Base-by-base conservation (phyloP, 2,329 filamentous ascomycete species). In the Talaromyces sp. region DNA sequence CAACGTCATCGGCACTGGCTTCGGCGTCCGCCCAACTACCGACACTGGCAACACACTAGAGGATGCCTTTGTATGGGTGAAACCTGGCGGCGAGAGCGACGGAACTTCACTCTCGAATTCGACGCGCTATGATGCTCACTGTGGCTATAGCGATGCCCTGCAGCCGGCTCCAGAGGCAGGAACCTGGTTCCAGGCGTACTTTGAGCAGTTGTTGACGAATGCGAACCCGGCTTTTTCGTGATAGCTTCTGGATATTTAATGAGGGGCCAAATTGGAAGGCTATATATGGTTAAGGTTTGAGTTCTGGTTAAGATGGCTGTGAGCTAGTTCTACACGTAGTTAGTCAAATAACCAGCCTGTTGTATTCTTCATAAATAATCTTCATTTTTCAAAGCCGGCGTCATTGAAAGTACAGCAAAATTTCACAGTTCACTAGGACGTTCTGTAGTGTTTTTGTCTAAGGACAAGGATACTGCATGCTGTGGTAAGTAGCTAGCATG, bases 41-140 rank as follows among this genome's bases (percentile, higher is more conserved):
- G 77, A 84, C 69, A 89, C 86, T 9, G 84, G 83, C 14, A 80
- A 85, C 64, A 69, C 74, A 1, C 76, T 86, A 19, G 78, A 82
- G 35, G 87, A 89, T 70, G 85, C 86, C 46, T 86, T 89, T 65
- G 86, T 89, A 60, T 89, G 87, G 87, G 77, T 89, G 66, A 89
- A 89, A 81, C 87, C 87, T 4, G 87, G 87, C 64, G 81, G 80
- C 58, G 81, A 83, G 70, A 77, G 75, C 59, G 81, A 83, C 61
- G 80, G 80, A 59, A 82, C 80, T 41, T 81, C 78, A 38, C 73
- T 84, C 67, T 77, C 74, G 43, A 73, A 67, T 35, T 78, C 84
- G 10, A 64, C 73, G 21, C 80, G 81, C 56, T 86, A 83, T 69
- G 83, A 86, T 68, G 72, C 73, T 55, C 76, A 82, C 72, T 87